These are phyloP conservation scores for Chrysanthemum lavandulifolium DNA, from an alignment of 129 eudicot genomes.

Conservation along the genomic window DNA sequence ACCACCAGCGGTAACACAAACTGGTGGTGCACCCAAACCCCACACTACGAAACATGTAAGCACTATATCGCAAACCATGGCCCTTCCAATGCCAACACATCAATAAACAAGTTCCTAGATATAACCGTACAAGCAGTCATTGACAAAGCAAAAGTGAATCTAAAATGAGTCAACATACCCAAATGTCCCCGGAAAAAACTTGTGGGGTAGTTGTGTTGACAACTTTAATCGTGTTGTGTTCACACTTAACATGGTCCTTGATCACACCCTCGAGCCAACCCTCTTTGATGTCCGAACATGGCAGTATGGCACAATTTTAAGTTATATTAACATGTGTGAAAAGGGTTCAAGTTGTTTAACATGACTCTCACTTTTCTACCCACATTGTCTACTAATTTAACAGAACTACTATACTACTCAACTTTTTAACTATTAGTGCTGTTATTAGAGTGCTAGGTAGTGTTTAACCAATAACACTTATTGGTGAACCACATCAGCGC, in stretches of 20 bases:
- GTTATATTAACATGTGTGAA: conserved; percentile 25
- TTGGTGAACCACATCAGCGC: too few species aligned
- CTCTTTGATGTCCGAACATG: conserved; percentile 29
- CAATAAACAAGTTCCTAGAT: conserved; percentile 11
- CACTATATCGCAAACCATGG: not conserved
- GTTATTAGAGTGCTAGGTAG: too few species aligned
- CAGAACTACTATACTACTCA: conserved; percentile 20
- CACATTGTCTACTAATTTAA: conserved; percentile 14
- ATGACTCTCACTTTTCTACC: conserved; percentile 5
- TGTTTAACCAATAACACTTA: too few species aligned
- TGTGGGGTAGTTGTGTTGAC: conserved; percentile 30
- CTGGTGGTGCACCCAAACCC: conserved; percentile 39
- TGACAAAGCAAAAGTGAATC: conserved; percentile 10
- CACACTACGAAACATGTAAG: conserved; percentile 25
- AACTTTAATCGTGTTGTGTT: conserved; percentile 24
- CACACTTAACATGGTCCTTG: conserved; percentile 27
- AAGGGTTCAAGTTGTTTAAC: conserved; percentile 27
- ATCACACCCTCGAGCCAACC: conserved; percentile 9
- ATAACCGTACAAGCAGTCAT: conserved; percentile 13
- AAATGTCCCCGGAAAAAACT: conserved; percentile 25
- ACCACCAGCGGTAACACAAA: conserved; percentile 16
- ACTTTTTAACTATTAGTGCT: conserved; percentile 26
- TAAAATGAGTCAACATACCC: conserved; percentile 22
- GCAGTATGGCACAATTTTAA: conserved; percentile 21
- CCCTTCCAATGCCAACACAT: not conserved